A percentile compares a stretch with the other conserved stretches of the same genome.
phyloP scores from a whole-genome alignment of 768 basidiomycete species.

The Kwoniella dendrophila region DNA sequence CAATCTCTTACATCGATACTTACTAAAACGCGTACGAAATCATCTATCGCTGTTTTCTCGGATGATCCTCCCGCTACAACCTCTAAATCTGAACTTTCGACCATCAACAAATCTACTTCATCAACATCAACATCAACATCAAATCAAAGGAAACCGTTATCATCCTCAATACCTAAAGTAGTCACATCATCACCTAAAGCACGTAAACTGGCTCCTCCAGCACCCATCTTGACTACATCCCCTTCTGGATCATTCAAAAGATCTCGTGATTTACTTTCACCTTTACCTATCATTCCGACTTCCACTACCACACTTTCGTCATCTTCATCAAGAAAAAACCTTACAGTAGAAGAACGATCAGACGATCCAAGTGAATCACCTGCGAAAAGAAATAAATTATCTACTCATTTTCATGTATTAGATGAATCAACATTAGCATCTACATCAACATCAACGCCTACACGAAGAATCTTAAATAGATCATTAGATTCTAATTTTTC shows the following conservation, averaged over 20 bases:
- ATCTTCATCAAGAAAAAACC: background rate
- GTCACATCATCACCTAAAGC: conserved; percentile 5
- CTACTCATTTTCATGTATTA: background rate
- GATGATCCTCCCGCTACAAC: conserved; percentile 4
- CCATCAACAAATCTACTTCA: background rate
- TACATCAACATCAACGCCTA: background rate
- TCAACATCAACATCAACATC: conserved; percentile 6
- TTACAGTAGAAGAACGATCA: background rate
- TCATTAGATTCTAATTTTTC: too few relatives aligned
- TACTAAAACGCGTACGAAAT: conserved; percentile 7
- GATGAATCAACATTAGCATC: too few relatives aligned
- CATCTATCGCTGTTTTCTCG: background rate
- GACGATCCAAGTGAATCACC: conserved; percentile 17
- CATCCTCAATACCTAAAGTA: background rate
- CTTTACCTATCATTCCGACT: conserved; percentile 13
- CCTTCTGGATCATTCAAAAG: conserved; percentile 7
- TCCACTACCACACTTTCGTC: background rate
- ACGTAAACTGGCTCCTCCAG: conserved; percentile 6
- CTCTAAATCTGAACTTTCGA: background rate
- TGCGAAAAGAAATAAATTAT: conserved; percentile 4
- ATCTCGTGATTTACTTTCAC: conserved; percentile 15
- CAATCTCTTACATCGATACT: background rate
- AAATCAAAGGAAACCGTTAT: background rate
- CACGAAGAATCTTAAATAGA: background rate
- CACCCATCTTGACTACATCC: conserved; percentile 3